Evolutionary conservation across 352 stramenopile species (phyloP).

Genomic region (Phytophthora kernoviae): DNA sequence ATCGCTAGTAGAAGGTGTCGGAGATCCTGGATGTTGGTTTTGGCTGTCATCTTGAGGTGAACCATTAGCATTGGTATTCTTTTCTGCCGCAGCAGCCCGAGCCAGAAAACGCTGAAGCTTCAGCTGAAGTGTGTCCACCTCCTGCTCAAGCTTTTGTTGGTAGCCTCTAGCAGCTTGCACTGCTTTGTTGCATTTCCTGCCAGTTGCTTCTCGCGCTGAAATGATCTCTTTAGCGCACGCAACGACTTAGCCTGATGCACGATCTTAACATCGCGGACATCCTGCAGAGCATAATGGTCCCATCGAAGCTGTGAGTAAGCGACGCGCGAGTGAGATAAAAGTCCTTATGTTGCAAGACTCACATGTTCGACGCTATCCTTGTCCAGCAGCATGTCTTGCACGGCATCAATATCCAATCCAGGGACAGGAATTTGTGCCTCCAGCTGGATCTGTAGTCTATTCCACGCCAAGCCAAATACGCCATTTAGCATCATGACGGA

Average conservation of each 20-base stretch:
- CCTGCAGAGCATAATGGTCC: constrained; percentile 41
- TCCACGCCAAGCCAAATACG: neutral
- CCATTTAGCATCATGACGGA: neutral
- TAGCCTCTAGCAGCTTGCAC: constrained; percentile 38
- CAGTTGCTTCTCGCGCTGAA: constrained; percentile 67
- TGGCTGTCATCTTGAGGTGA: neutral
- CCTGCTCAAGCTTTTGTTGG: constrained; percentile 50
- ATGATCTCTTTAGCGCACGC: constrained; percentile 54
- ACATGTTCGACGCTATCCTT: constrained; percentile 67
- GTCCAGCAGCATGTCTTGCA: constrained; percentile 70
- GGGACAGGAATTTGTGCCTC: constrained; percentile 71
- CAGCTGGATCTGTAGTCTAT: constrained; percentile 70
- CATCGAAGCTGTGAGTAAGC: neutral
- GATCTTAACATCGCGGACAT: constrained; percentile 80
- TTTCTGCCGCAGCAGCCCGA: constrained; percentile 30
- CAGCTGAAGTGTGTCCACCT: constrained; percentile 68
- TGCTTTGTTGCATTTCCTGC: constrained; percentile 45
- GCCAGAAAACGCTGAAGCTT: constrained; percentile 62
- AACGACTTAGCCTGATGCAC: constrained; percentile 78
- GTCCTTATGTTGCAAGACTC: neutral
- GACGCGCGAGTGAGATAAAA: neutral
- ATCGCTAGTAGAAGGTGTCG: neutral
- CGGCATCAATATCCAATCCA: constrained; percentile 49
- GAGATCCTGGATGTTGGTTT: constrained; percentile 3
- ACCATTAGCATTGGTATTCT: constrained; percentile 8